These are phyloP conservation scores for Cystobasidium pallidum DNA, from an alignment of 1,284 basidiomycete species.

Conservation along the genomic window DNA sequence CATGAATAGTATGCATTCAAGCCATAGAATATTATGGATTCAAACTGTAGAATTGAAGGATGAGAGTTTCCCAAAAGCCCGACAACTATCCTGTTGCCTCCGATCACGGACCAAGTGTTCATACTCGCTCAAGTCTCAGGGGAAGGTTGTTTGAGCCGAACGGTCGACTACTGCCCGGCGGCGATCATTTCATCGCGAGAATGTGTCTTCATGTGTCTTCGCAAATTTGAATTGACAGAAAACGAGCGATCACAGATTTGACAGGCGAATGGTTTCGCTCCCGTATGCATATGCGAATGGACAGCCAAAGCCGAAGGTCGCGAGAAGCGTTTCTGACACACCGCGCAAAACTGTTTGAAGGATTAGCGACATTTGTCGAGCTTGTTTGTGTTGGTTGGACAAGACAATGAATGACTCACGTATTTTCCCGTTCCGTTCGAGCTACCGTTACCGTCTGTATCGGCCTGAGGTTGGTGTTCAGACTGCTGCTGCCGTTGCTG, in stretches of 20 bases:
- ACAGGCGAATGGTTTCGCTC: conserved; percentile 36
- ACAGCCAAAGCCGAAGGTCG: conserved; percentile 39
- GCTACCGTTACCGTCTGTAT: neutral
- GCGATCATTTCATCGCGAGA: conserved; percentile 22
- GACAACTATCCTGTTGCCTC: no score
- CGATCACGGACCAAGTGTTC: no score
- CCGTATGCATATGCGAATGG: conserved; percentile 42
- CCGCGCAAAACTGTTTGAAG: conserved; percentile 14
- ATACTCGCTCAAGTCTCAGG: no score
- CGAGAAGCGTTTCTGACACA: conserved; percentile 30
- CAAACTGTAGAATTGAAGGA: no score
- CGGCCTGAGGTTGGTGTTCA: neutral
- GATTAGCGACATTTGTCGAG: neutral
- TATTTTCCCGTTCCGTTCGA: conserved; percentile 27
- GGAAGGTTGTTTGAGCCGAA: no score
- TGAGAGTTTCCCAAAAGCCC: no score
- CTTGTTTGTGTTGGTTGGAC: no score
- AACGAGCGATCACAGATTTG: conserved; percentile 25
- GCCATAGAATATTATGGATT: no score
- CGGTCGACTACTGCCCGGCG: neutral
- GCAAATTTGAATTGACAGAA: conserved; percentile 42
- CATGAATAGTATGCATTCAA: no score
- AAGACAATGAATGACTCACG: conserved; percentile 10
- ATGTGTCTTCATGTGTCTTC: conserved; percentile 39
- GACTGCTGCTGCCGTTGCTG: neutral